Base-by-base conservation (phyloP, 495 filamentous ascomycete species). In the Baudoinia panamericana region DNA sequence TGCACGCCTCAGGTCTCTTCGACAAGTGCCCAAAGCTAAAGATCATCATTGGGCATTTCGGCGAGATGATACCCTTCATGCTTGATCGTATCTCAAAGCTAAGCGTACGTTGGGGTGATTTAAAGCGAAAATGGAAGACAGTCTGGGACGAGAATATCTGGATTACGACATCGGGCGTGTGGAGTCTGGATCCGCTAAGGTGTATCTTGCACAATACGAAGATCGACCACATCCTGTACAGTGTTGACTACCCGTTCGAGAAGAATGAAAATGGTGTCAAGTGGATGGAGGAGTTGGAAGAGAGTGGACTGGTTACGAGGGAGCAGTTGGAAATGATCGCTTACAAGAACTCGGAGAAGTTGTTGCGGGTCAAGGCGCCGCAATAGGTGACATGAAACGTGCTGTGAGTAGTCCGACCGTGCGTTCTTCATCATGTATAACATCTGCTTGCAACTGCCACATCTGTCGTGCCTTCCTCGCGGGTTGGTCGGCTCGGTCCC, bases 181-280 rank as follows among this genome's bases (percentile, higher is more conserved):
- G 54, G 56, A 63, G 50, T 65, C 52, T 59, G 54, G 43, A 46
- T 22, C 50, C 56, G 12, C 31, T 63, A 47, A 40, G 44, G 25
- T 48, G 48, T 15, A 43, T 73, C 13, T 46, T 73, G 48, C 41
- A 60, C 9, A 68, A 69, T 21, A 68, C 67, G 11, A 64, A 57
- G 41, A 50, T 68, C 20, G 67, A 74, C 7, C 53, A 56, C 9
- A 64, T 78, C 15, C 39, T 80, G 56, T 78, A 68, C 44, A 70
- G 65, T 35, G 68, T 75, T 11, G 72, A 75, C 41, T 77, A 75
- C 54, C 75, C 73, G 0, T 80, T 72, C 39, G 60, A 55, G 41
- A 45, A 48, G 22, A 66, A 65, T 47, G 59, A 66, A 44, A 58
- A 52, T 16, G 61, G 60, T n/a, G 47, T 61, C 40, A 56, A 52